Conservation (phyloP, 441 rosid genomes). For the Geranium incanum region DNA sequence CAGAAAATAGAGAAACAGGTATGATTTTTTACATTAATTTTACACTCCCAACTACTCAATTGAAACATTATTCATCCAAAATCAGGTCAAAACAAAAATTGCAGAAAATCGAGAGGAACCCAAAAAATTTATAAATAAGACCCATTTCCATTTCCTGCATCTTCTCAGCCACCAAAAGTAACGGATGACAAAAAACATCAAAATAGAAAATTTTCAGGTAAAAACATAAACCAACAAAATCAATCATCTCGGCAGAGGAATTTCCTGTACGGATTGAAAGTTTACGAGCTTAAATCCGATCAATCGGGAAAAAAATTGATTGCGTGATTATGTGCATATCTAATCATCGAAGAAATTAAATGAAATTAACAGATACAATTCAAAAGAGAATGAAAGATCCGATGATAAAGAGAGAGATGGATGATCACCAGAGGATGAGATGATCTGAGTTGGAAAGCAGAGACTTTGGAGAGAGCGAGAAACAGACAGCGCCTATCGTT, state of each 20-base stretch:
- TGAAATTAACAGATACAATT: background rate
- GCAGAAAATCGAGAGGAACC: background rate
- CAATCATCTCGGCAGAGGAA: background rate
- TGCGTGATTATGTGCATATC: background rate
- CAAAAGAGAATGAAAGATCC: background rate
- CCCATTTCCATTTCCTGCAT: background rate
- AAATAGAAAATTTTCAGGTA: background rate
- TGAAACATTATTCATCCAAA: background rate
- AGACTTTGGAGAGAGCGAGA: background rate
- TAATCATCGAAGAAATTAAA: background rate
- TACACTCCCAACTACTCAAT: background rate
- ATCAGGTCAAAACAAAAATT: background rate
- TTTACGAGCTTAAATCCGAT: background rate
- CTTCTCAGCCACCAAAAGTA: background rate
- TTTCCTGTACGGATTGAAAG: background rate
- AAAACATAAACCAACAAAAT: background rate
- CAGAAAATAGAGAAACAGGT: background rate
- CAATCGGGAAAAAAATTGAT: background rate
- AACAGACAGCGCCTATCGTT: background rate
- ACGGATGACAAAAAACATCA: background rate
- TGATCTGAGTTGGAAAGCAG: background rate
- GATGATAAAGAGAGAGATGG: background rate
- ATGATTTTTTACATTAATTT: background rate
- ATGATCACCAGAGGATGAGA: background rate
- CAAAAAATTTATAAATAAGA: background rate